Evolutionary conservation across 148 eudicot genomes (phyloP).

Genomic region (Silene conica): DNA sequence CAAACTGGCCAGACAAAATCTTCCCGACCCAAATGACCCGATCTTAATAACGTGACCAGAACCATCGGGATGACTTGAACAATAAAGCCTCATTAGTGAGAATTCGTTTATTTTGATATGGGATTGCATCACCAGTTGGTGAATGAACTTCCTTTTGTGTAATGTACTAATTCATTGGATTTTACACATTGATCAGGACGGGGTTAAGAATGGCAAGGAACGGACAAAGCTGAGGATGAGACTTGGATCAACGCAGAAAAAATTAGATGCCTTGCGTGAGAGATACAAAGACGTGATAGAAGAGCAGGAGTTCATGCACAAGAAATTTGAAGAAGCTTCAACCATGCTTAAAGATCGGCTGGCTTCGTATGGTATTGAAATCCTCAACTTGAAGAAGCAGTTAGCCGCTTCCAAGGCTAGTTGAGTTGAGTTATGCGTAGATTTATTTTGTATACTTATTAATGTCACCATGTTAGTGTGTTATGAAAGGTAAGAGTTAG

Average conservation of each 20-base stretch:
- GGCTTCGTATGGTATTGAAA: slow-evolving; percentile 44
- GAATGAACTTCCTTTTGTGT: no score
- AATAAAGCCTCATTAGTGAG: no score
- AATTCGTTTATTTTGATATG: no score
- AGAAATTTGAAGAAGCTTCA: slow-evolving; percentile 55
- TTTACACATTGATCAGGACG: slow-evolving; percentile 32
- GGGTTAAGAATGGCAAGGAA: slow-evolving; percentile 35
- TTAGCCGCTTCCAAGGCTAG: slow-evolving; percentile 29
- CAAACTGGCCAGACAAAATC: no score
- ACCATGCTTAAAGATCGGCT: slow-evolving; percentile 52
- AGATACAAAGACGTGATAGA: slow-evolving; percentile 53
- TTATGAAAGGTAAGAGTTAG: neutral
- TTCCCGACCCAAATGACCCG: neutral
- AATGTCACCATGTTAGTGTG: neutral
- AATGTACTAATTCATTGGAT: neutral
- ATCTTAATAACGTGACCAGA: neutral
- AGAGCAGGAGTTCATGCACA: slow-evolving; percentile 57
- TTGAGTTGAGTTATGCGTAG: neutral
- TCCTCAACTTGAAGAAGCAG: slow-evolving; percentile 59
- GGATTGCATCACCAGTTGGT: no score
- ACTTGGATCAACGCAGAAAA: slow-evolving; percentile 58
- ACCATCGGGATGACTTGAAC: neutral
- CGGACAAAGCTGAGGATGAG: slow-evolving; percentile 70
- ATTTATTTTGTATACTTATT: neutral
- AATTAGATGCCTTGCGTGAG: slow-evolving; percentile 46